phyloP scores from a whole-genome alignment of 768 basidiomycete genomes.

The Amanita inopinata region DNA sequence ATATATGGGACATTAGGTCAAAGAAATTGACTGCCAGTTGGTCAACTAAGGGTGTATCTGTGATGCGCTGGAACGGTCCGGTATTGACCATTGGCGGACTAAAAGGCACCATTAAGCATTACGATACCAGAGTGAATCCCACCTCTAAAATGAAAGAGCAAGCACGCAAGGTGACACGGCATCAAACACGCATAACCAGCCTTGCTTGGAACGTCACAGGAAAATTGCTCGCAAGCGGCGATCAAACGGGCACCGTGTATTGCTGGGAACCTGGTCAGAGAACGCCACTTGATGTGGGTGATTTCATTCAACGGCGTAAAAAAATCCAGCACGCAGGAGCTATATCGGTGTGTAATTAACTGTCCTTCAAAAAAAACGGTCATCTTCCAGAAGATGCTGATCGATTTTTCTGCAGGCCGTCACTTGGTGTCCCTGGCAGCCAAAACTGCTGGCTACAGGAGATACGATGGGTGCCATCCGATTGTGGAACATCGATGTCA shows the following conservation, averaged over 20 bases:
- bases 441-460: slow-evolving; percentile 69
- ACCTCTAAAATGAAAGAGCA: slow-evolving; percentile 47
- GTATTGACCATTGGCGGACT: slow-evolving; percentile 55
- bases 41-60: slow-evolving; percentile 50
- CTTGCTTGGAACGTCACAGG: slow-evolving; percentile 62
- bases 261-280: slow-evolving; percentile 63
- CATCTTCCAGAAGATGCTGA: neutral
- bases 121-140: slow-evolving; percentile 51
- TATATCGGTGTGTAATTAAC: slow-evolving; percentile 31
- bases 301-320: slow-evolving; percentile 44
- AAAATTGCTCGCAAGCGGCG: slow-evolving; percentile 64
- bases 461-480: slow-evolving; percentile 48
- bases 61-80: slow-evolving; percentile 57
- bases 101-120: slow-evolving; percentile 67
- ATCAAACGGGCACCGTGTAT: slow-evolving; percentile 64
- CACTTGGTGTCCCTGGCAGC: slow-evolving; percentile 88
- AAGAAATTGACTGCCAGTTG: slow-evolving; percentile 44
- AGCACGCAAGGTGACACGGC: slow-evolving; percentile 54
- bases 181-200: slow-evolving; percentile 56
- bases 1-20: slow-evolving; percentile 62
- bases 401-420: slow-evolving; percentile 43
- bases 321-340: slow-evolving; percentile 65
- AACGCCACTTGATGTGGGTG: slow-evolving; percentile 44
- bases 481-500: slow-evolving; percentile 42
- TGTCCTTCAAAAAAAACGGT: neutral